Evolutionary conservation across 139 green algal genomes (phyloP), one percentile per base, ranked within the genome.

Genomic region (Ettlia oleoabundans): DNA sequence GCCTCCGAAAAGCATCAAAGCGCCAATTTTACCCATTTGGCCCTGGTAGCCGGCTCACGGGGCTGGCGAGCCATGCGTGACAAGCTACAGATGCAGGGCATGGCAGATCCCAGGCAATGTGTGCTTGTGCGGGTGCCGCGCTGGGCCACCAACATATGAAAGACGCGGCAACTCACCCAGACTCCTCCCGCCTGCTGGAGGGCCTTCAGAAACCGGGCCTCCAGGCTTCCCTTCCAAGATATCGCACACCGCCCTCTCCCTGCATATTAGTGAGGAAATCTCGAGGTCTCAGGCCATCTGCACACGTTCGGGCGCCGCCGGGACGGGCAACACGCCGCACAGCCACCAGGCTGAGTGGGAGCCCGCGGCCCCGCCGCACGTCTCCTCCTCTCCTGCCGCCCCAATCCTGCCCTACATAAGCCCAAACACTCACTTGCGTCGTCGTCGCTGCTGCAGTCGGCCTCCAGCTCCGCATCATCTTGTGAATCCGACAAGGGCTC

Each of bases 151-250:
- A 75, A 28, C 22, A 53, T 37, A 4, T 8, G 18, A n/a, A 22
- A 37, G 38, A 37, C 40, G n/a, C 47, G 18, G 40, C 32, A 32
- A 64, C 73, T 68, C 73, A 80, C 70, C 73, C 73, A 80, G 13
- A 80, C 73, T 35, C 73, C 73, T 40, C 73, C 73, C 7, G 73
- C 73, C 53, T 80, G 73, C 52, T 68, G 35, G 33, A 80, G 37
- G 22, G 73, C 73, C 53, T 68, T 80, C 7, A 80, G 35, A 26
- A 80, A 80, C 6, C 73, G 73, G 7, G 73, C 51, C 73, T 80
- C 73, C 52, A 80, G 53, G n/a, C 47, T 61, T 5, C 73, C 73
- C 1, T 35, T 69, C 73, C 73, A 80, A 3, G 19, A 38, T 5
- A 80, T 67, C 2, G 53, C 35, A 4, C 3, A 24, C 4, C 53